Evolutionary conservation across 2,329 filamentous ascomycete species (phyloP).

Genomic region (Scedosporium apiospermum): DNA sequence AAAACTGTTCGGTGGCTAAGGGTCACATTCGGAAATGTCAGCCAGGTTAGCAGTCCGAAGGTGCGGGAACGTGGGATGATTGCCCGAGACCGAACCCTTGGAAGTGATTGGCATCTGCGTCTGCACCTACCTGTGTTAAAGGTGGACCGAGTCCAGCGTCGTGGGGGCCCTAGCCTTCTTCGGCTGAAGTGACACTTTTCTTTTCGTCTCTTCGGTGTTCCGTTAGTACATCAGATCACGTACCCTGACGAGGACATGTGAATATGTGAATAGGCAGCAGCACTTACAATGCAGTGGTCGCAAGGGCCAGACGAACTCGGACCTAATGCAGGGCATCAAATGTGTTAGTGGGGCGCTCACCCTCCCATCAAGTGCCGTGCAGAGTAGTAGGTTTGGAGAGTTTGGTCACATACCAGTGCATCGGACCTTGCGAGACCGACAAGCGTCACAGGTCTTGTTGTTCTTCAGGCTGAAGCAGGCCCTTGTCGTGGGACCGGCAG

Average conservation of each 20-base stretch:
- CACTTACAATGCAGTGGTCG: conserved; percentile 18
- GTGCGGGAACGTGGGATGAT: background rate
- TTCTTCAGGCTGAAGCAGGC: background rate
- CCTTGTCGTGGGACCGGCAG: background rate
- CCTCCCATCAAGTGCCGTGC: background rate
- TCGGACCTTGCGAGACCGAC: conserved; percentile 30
- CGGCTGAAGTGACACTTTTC: conserved; percentile 16
- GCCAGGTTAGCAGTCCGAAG: background rate
- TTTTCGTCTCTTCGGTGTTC: background rate
- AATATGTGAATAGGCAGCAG: background rate
- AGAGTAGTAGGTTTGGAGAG: background rate
- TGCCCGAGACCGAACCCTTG: background rate
- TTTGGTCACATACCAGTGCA: conserved; percentile 21
- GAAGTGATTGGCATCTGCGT: background rate
- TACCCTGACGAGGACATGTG: background rate
- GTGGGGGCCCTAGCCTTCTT: conserved; percentile 14
- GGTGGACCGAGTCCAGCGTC: background rate
- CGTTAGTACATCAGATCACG: conserved; percentile 7
- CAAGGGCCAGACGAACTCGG: conserved; percentile 16
- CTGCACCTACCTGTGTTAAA: conserved; percentile 14
- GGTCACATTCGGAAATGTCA: background rate
- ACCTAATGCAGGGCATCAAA: conserved; percentile 3
- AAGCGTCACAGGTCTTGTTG: conserved; percentile 25
- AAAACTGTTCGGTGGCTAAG: conserved; percentile 10
- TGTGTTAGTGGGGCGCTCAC: conserved; percentile 1